A percentile compares a stretch with the other conserved stretches of the same genome.
These are phyloP conservation scores for Sugiyamaella japonica DNA, from an alignment of 1,139 yeast species.

Conservation along the genomic window DNA sequence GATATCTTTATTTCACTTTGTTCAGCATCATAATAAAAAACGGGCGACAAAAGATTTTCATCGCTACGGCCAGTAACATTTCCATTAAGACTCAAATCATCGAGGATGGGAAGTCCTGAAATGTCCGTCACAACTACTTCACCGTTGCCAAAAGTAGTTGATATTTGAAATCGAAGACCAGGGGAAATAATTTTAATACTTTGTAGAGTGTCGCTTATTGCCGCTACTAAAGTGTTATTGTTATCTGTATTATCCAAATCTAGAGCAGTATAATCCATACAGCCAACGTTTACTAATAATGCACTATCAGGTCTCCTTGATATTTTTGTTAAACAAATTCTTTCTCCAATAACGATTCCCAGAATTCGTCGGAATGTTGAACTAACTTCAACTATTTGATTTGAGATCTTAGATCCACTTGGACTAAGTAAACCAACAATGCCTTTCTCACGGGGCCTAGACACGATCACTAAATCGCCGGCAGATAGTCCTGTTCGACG, in stretches of 20 bases:
- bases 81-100: conserved; percentile 37
- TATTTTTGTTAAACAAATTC: conserved; percentile 53
- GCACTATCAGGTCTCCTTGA: conserved; percentile 55
- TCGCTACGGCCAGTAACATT: conserved; percentile 28
- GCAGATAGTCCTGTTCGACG: conserved; percentile 53
- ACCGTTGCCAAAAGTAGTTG: conserved; percentile 24
- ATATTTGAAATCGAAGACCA: conserved; percentile 26
- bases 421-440: conserved; percentile 35
- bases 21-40: conserved; percentile 1
- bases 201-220: conserved; percentile 20
- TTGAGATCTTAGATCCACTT: conserved; percentile 18
- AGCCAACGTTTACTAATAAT: conserved; percentile 38
- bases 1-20: neutral
- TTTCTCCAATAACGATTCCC: conserved; percentile 70
- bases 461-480: conserved; percentile 57
- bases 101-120: conserved; percentile 41
- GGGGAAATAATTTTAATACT: conserved; percentile 31
- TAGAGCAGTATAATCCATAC: conserved; percentile 30
- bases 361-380: conserved; percentile 51
- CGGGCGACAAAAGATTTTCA: conserved; percentile 38
- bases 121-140: conserved; percentile 37
- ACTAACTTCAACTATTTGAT: conserved; percentile 58
- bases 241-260: conserved; percentile 27
- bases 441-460: conserved; percentile 45
- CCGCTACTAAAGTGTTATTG: conserved; percentile 11